Percentiles rank a stretch among this genome's conserved stretches.
These are phyloP conservation scores for Fulvia fulva DNA, from an alignment of 2,329 filamentous ascomycete species.

Conservation along the genomic window DNA sequence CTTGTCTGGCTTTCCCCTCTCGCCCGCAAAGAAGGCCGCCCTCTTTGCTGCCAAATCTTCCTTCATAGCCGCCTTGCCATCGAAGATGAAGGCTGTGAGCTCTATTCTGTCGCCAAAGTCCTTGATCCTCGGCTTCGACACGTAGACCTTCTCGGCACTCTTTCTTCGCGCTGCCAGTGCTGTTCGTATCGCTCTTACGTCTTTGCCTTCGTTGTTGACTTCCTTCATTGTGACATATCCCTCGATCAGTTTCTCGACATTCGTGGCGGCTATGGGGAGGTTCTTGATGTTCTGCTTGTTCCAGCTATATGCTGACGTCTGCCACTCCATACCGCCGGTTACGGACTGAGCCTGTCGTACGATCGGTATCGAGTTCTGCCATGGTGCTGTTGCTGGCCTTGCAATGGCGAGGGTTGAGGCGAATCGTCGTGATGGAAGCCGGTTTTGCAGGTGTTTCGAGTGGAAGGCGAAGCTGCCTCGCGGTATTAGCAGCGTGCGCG, in stretches of 20 bases:
- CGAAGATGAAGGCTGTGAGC: constrained; percentile 25
- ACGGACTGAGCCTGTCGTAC: constrained; percentile 12
- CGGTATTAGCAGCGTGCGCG: constrained; percentile 9
- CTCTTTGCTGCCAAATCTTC: neutral
- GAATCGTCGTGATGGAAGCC: constrained; percentile 1
- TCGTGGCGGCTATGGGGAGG: constrained; percentile 20
- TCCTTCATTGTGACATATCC: constrained; percentile 20
- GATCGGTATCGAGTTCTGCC: constrained; percentile 15
- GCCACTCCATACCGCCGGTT: constrained; percentile 28
- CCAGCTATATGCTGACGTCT: constrained; percentile 26
- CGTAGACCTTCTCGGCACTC: constrained; percentile 23
- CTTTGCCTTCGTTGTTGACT: constrained; percentile 19
- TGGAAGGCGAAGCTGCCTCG: constrained; percentile 12
- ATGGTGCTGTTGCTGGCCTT: constrained; percentile 10
- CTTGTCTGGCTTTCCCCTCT: neutral
- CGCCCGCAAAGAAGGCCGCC: too few relatives aligned
- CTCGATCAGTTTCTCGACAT: constrained; percentile 24
- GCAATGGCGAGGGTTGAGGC: constrained; percentile 2
- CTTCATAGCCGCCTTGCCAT: constrained; percentile 11
- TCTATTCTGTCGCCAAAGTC: constrained; percentile 25
- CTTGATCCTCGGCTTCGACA: constrained; percentile 23
- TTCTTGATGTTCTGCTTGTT: constrained; percentile 25
- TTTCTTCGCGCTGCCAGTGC: constrained; percentile 21
- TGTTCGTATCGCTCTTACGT: constrained; percentile 20
- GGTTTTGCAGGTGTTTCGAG: constrained; percentile 12